Percentiles rank a stretch among this genome's conserved stretches.
phyloP scores from a whole-genome alignment of 208 protist genomes.

The Crithidia acanthocephali region DNA sequence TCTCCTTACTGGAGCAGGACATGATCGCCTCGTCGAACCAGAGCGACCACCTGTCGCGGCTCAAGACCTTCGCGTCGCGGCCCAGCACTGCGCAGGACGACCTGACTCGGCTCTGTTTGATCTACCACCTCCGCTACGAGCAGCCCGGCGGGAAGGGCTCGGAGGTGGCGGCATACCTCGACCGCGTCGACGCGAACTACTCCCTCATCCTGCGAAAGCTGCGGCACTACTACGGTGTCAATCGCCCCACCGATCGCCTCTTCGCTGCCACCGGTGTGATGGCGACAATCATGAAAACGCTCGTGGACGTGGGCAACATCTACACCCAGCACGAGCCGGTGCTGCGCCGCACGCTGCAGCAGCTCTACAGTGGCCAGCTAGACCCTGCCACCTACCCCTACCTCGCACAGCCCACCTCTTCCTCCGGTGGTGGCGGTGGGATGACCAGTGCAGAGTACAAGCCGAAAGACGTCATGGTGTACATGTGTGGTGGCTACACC shows the following conservation, averaged over 20 bases:
- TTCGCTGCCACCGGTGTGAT: slow-evolving; percentile 89
- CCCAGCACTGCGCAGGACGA: slow-evolving; percentile 43
- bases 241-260: slow-evolving; percentile 80
- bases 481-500: slow-evolving; percentile 89
- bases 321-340: slow-evolving; percentile 98
- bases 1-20: slow-evolving; percentile 97
- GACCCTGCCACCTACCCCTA: slow-evolving; percentile 62
- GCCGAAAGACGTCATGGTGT: slow-evolving; percentile 73
- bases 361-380: slow-evolving; percentile 70
- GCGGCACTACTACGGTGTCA: slow-evolving; percentile 65
- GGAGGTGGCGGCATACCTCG: slow-evolving; percentile 42
- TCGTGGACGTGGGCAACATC: slow-evolving; percentile 94
- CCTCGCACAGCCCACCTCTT: slow-evolving; percentile 38
- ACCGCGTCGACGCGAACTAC: slow-evolving; percentile 43
- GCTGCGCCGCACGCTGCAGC: slow-evolving; percentile 83
- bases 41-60: slow-evolving; percentile 65
- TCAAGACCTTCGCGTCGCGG: slow-evolving; percentile 59
- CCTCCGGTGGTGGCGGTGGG: slow-evolving; percentile 23
- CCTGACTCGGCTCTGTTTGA: slow-evolving; percentile 76
- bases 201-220: slow-evolving; percentile 56
- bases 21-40: slow-evolving; percentile 76
- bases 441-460: slow-evolving; percentile 39
- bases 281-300: slow-evolving; percentile 79
- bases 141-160: slow-evolving; percentile 32
- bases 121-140: slow-evolving; percentile 88